Base-by-base conservation (phyloP, 768 basidiomycete species). In the Lentinula sp. region DNA sequence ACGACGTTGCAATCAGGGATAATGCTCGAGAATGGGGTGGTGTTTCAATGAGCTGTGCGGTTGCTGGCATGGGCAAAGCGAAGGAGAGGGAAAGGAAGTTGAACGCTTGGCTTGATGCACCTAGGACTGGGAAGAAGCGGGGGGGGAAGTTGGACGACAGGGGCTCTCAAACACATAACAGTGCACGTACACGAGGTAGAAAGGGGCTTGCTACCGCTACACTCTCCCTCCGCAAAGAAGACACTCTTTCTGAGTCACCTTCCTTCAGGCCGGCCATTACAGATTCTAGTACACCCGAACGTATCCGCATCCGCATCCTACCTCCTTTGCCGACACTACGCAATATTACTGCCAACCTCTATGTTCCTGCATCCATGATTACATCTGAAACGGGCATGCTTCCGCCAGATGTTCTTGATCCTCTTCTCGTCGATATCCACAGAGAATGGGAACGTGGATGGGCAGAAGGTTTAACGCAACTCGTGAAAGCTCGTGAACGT, bases 1-100 rank as follows among this genome's bases (percentile, higher is more conserved):
- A 84, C 2, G 68, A 70, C 18, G 75, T 78, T 16, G 34, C 59
- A 4, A 75, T 76, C n/a, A 79, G 80, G 15, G 75, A 76, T 15
- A 80, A 80, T 35, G 18, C 42, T 11, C 43, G 58, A 21, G 78
- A 86, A 62, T 90, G 88, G 83, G 71, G 70, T 6, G 78, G 79
- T 4, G 65, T 94, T 2, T 90, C 89, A 0, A 81, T 81, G 63
- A 67, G 78, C 0, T 82, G 85, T 65, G 88, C 87, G 0, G 72
- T 87, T 8, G 79, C 80, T 1, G 87, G 88, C 0, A 76, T 87
- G 45, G 79, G 76, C 57, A 77, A 83, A 43, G 84, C 87, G 1
- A 84, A 80, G 65, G 87, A 87, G 62, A 75, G 84, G 45, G 93
- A 95, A 73, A 84, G 83, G 70, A 76, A 74, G 61, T 68, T 89